Evolutionary conservation across 345 rosid species (phyloP).

Genomic region (Lepidium didymum): DNA sequence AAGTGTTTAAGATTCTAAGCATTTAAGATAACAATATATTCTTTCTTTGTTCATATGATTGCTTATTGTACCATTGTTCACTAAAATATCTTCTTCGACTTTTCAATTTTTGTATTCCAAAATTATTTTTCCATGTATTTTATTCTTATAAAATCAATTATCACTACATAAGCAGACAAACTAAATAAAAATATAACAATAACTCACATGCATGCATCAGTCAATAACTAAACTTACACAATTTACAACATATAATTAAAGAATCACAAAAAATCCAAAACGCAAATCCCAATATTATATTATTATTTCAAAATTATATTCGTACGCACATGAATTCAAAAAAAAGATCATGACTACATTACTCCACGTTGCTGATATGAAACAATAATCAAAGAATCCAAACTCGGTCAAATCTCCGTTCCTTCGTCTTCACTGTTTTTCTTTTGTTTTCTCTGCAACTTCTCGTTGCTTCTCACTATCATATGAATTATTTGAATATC

Average conservation of each 20-base stretch:
- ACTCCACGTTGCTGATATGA: conserved; percentile 24
- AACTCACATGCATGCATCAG: background rate
- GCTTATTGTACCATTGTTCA: background rate
- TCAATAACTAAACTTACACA: background rate
- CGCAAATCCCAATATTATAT: conserved; percentile 2
- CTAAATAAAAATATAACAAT: background rate
- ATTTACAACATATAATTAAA: background rate
- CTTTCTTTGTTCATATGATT: background rate
- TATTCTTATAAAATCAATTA: background rate
- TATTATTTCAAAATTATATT: conserved; percentile 5
- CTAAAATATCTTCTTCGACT: background rate
- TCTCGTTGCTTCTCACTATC: conserved; percentile 21
- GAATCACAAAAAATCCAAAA: background rate
- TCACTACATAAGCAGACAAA: conserved; percentile 1
- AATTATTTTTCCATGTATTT: too few species aligned
- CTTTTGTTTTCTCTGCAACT: conserved; percentile 9
- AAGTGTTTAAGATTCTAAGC: background rate
- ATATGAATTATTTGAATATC: background rate
- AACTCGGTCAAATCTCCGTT: conserved; percentile 5
- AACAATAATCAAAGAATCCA: background rate
- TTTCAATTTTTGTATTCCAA: too few species aligned
- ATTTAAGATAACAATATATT: background rate
- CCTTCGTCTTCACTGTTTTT: conserved; percentile 13
- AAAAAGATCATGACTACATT: conserved; percentile 1
- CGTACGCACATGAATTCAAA: conserved; percentile 14